phyloP scores from a whole-genome alignment of 768 basidiomycete species.

The Chalciporus piperatus region DNA sequence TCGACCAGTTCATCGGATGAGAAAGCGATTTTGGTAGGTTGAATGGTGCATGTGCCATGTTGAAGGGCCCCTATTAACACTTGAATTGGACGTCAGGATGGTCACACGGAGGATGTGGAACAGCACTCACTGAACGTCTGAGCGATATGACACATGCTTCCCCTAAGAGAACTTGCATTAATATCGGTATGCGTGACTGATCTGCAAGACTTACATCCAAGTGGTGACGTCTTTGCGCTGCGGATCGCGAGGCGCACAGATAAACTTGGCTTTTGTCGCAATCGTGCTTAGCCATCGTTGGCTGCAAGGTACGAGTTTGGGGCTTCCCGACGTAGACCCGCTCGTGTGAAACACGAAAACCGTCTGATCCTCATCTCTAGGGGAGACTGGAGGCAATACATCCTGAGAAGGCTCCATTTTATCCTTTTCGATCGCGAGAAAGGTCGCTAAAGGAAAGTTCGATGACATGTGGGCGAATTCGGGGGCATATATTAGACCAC shows the following conservation, averaged over 20 bases:
- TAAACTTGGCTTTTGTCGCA: slow-evolving; percentile 55
- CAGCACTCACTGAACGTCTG: slow-evolving; percentile 66
- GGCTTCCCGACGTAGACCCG: slow-evolving; percentile 81
- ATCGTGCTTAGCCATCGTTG: slow-evolving; percentile 65
- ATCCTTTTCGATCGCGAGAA: slow-evolving; percentile 43
- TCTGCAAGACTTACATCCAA: slow-evolving; percentile 58
- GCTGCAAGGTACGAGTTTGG: slow-evolving; percentile 73
- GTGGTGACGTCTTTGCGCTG: slow-evolving; percentile 65
- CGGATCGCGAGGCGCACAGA: slow-evolving; percentile 46
- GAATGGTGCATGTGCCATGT: slow-evolving; percentile 69
- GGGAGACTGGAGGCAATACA: slow-evolving; percentile 44
- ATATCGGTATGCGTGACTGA: slow-evolving; percentile 19
- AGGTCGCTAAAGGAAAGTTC: slow-evolving; percentile 47
- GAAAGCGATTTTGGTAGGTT: slow-evolving; percentile 64
- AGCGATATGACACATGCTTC: slow-evolving; percentile 81
- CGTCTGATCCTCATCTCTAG: slow-evolving; percentile 38
- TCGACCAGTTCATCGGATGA: slow-evolving; percentile 65
- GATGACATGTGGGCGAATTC: slow-evolving; percentile 47
- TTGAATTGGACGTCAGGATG: slow-evolving; percentile 15
- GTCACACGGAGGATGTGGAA: slow-evolving; percentile 18
- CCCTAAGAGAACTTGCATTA: slow-evolving; percentile 48
- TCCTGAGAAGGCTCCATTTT: slow-evolving; percentile 36
- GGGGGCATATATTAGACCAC: slow-evolving; percentile 62
- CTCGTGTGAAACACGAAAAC: slow-evolving; percentile 78
- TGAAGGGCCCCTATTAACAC: slow-evolving; percentile 73